Conservation (phyloP, 1,284 basidiomycete genomes). For the Wallemia mellicola region DNA sequence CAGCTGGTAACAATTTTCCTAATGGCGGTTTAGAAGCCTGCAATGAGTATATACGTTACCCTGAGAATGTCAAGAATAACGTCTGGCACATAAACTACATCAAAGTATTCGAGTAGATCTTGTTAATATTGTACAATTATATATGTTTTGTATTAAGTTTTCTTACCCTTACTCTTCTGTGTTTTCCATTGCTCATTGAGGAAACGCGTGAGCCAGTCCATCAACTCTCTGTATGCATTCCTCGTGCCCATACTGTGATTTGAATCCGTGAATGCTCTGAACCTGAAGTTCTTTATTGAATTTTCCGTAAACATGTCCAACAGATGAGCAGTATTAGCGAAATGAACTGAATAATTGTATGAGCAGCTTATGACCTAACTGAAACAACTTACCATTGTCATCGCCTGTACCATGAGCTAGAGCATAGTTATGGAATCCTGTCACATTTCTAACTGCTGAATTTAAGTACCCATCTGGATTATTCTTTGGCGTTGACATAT, state of each 20-base stretch:
- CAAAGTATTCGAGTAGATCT: neutral
- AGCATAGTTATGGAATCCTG: conserved; percentile 51
- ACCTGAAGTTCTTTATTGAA: conserved; percentile 45
- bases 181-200: conserved; percentile 71
- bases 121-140: neutral
- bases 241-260: conserved; percentile 43
- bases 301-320: conserved; percentile 65
- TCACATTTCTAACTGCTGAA: conserved; percentile 53
- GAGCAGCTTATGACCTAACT: too few species aligned
- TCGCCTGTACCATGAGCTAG: conserved; percentile 79
- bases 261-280: conserved; percentile 89
- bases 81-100: neutral
- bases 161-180: conserved; percentile 27
- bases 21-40: neutral
- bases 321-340: conserved; percentile 59
- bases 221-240: conserved; percentile 52
- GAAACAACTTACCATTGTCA: too few species aligned
- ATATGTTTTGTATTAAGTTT: neutral
- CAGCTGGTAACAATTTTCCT: neutral
- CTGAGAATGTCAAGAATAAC: neutral
- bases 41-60: neutral
- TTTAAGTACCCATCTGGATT: conserved; percentile 60
- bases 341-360: too few species aligned
- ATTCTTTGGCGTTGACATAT: conserved; percentile 52
- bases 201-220: conserved; percentile 57